Percentiles rank a stretch among this genome's conserved stretches.
Conservation (phyloP, 2,329 filamentous ascomycete genomes). For the Neopestalotiopsis rosae region DNA sequence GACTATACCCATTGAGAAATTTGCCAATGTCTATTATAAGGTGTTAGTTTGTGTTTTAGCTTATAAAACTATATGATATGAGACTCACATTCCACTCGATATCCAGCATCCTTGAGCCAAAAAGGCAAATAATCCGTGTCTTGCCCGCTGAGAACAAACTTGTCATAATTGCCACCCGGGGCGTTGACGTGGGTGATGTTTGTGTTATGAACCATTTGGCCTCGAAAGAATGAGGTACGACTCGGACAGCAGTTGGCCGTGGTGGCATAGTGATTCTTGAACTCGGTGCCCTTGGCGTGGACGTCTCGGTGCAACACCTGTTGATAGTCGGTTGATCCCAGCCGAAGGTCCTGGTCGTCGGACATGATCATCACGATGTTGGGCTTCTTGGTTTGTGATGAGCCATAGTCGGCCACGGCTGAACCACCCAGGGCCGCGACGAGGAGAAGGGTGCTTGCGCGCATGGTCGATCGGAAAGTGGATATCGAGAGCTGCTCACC, state of each 20-base stretch:
- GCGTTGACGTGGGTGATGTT: constrained; percentile 29
- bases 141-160: constrained; percentile 20
- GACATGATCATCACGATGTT: constrained; percentile 34
- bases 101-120: constrained; percentile 24
- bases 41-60: neutral
- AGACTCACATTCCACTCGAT: constrained; percentile 21
- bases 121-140: constrained; percentile 23
- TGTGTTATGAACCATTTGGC: constrained; percentile 32
- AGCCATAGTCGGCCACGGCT: neutral
- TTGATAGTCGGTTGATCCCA: constrained; percentile 23
- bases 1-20: constrained; percentile 13
- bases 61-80: rapidly evolving
- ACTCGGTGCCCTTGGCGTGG: constrained; percentile 29
- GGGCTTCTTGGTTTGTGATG: neutral
- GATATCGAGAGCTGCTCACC: neutral
- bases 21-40: constrained; percentile 5
- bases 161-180: constrained; percentile 24
- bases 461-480: neutral
- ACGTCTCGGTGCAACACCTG: constrained; percentile 26
- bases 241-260: constrained; percentile 34
- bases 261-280: constrained; percentile 35
- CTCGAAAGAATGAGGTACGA: constrained; percentile 28
- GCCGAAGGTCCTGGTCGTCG: constrained; percentile 33
- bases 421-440: neutral
- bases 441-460: neutral